Percentiles rank a stretch among this genome's conserved stretches.
Evolutionary conservation across 768 basidiomycete species (phyloP).

Genomic region (Antrodiella citrinella): DNA sequence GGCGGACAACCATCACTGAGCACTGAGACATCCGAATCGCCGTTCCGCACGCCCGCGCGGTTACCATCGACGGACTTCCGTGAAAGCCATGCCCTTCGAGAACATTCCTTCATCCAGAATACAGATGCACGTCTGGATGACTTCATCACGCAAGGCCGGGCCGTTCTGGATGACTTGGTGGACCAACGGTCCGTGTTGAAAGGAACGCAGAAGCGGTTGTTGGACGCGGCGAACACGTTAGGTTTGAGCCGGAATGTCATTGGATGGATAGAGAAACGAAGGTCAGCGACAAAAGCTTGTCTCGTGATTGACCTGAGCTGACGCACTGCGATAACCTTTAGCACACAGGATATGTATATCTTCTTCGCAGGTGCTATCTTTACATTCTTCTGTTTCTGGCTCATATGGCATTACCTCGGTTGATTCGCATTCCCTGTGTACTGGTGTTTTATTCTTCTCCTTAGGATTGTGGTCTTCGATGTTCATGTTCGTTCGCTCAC

Average conservation of each 20-base stretch:
- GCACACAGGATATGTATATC: slow-evolving; percentile 94
- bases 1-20: slow-evolving; percentile 20
- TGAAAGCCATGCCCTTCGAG: slow-evolving; percentile 74
- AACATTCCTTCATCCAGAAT: slow-evolving; percentile 83
- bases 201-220: slow-evolving; percentile 80
- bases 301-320: not conserved
- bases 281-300: slow-evolving; percentile 48
- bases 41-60: slow-evolving; percentile 59
- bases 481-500: not conserved
- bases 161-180: slow-evolving; percentile 84
- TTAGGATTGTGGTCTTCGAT: not conserved
- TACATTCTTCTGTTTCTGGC: slow-evolving; percentile 89
- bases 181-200: slow-evolving; percentile 93
- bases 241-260: slow-evolving; percentile 93
- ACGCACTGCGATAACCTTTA: slow-evolving; percentile 24
- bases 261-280: slow-evolving; percentile 93
- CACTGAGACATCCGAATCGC: slow-evolving; percentile 67
- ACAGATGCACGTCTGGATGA: slow-evolving; percentile 80
- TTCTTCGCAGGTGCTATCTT: slow-evolving; percentile 78
- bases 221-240: slow-evolving; percentile 90
- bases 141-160: slow-evolving; percentile 86
- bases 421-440: slow-evolving; percentile 12
- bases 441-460: not conserved
- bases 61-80: slow-evolving; percentile 45
- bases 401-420: slow-evolving; percentile 89